Evolutionary conservation across 1,284 basidiomycete genomes (phyloP).

Genomic region (Schizopora paradoxa): DNA sequence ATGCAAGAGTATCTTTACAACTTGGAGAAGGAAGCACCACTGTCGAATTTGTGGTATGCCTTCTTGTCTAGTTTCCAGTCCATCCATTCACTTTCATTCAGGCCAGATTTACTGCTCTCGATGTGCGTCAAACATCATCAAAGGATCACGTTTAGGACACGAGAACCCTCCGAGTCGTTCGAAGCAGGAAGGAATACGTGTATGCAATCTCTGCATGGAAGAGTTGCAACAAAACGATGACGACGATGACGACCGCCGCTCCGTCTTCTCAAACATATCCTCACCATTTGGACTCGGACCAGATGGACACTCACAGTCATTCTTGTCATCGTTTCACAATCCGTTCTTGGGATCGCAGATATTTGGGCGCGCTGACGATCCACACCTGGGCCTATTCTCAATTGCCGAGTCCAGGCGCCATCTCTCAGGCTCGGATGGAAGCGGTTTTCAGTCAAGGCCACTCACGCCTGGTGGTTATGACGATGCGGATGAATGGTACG

Average conservation of each 20-base stretch:
- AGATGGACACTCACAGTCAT: constrained; percentile 70
- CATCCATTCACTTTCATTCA: constrained; percentile 28
- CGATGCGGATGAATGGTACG: constrained; percentile 42
- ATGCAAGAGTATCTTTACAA: constrained; percentile 86
- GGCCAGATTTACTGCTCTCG: constrained; percentile 90
- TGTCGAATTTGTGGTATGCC: constrained; percentile 84
- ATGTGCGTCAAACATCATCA: constrained; percentile 96
- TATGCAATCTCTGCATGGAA: constrained; percentile 91
- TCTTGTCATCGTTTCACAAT: no score
- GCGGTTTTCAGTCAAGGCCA: constrained; percentile 46
- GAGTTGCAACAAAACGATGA: constrained; percentile 80
- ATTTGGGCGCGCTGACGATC: constrained; percentile 70
- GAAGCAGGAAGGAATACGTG: constrained; percentile 88
- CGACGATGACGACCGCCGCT: constrained; percentile 78
- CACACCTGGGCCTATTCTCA: constrained; percentile 72
- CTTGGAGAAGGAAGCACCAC: constrained; percentile 92
- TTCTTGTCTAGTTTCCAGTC: constrained; percentile 8
- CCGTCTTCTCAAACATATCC: constrained; percentile 60
- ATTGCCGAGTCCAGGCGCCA: constrained; percentile 67
- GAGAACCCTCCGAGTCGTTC: no score
- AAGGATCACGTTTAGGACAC: constrained; percentile 89
- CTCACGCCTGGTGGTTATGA: constrained; percentile 41
- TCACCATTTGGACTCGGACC: constrained; percentile 44
- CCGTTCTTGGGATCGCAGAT: constrained; percentile 86
- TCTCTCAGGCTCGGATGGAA: constrained; percentile 49